Conservation (phyloP, 1,139 yeast genomes). For the Hanseniaspora sp. region DNA sequence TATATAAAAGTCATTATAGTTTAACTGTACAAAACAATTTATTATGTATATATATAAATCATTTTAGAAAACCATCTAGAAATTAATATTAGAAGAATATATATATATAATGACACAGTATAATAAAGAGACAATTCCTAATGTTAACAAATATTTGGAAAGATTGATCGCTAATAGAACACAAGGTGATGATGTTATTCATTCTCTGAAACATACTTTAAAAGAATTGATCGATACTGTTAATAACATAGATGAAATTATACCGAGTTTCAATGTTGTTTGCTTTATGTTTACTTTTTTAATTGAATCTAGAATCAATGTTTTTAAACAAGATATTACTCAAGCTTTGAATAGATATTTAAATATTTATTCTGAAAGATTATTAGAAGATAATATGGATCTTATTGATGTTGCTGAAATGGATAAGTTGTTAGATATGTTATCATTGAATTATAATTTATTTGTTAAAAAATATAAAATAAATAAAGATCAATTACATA, state of each 20-base stretch:
- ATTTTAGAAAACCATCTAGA: too few relatives aligned
- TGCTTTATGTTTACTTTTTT: constrained; percentile 10
- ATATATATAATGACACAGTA: not conserved
- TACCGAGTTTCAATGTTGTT: constrained; percentile 8
- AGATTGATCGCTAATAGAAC: constrained; percentile 3
- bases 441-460: not conserved
- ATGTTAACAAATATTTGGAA: constrained; percentile 3
- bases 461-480: not conserved
- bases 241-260: not conserved
- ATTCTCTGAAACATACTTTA: constrained; percentile 6
- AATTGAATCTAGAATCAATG: not conserved
- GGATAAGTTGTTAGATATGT: constrained; percentile 6
- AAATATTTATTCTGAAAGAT: not conserved
- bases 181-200: constrained; percentile 11
- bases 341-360: not conserved
- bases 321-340: constrained; percentile 2
- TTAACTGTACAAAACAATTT: too few relatives aligned
- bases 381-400: not conserved
- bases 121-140: not conserved
- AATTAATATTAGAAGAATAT: too few relatives aligned
- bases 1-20: too few relatives aligned
- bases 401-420: not conserved
- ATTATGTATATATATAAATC: too few relatives aligned
- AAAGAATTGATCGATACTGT: constrained; percentile 3
- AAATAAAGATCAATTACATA: not conserved